Conservation (phyloP, 345 rosid genomes). For the Eucalyptus polybractea region DNA sequence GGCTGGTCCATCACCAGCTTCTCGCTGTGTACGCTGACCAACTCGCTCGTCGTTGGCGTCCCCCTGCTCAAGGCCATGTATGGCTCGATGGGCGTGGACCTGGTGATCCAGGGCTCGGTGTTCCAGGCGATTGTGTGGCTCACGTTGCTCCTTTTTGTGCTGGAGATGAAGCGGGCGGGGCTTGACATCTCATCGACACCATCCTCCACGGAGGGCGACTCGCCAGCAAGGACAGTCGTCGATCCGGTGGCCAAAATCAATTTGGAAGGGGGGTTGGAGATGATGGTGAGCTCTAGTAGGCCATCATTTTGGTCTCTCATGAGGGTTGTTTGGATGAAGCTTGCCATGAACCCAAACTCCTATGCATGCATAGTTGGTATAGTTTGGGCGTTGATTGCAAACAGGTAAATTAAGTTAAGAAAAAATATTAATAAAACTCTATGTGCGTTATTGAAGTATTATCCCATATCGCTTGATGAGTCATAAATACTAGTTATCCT, state of each 20-base stretch:
- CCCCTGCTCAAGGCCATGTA: conserved; percentile 81
- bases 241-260: background rate
- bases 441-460: background rate
- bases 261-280: background rate
- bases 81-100: conserved; percentile 56
- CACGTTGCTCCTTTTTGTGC: conserved; percentile 45
- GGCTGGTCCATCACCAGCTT: conserved; percentile 87
- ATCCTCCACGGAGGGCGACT: background rate
- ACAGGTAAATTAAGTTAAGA: background rate
- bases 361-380: conserved; percentile 29
- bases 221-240: background rate
- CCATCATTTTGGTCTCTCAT: conserved; percentile 33
- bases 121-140: conserved; percentile 81
- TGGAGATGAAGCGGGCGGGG: conserved; percentile 41
- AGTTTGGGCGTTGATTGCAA: conserved; percentile 30
- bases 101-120: conserved; percentile 77
- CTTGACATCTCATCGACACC: background rate
- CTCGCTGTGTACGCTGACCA: conserved; percentile 68
- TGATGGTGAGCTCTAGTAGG: background rate
- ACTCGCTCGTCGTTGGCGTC: conserved; percentile 78
- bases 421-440: background rate
- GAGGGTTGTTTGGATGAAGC: conserved; percentile 32
- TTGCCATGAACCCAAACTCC: conserved; percentile 35
- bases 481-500: background rate
- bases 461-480: background rate